phyloP scores from a whole-genome alignment of 176 grass and related monocot genomes.

The Raddia guianensis region DNA sequence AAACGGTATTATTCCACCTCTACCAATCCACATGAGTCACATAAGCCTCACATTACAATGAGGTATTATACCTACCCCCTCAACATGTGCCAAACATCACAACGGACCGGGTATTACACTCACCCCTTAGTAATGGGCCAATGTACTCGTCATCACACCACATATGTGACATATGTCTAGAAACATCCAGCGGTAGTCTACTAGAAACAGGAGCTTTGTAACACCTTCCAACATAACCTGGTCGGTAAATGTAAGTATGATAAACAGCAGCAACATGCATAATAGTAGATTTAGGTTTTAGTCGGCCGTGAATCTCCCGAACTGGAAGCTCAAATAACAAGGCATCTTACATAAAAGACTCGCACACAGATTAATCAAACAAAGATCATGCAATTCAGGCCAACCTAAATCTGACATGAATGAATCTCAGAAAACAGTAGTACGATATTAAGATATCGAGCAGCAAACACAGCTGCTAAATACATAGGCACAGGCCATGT shows the following conservation, averaged over 20 bases:
- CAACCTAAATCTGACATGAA: conserved; percentile 32
- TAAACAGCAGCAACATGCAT: background rate
- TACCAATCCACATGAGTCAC: too few species aligned
- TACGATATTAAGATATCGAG: background rate
- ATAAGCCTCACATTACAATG: too few species aligned
- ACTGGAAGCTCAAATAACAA: background rate
- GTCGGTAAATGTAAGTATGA: background rate
- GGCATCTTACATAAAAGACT: background rate
- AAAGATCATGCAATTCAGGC: conserved; percentile 1
- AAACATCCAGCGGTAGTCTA: too few species aligned
- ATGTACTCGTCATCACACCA: too few species aligned
- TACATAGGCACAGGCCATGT: conserved; percentile 35
- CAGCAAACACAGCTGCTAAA: conserved; percentile 14
- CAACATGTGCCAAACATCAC: too few species aligned
- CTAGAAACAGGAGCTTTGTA: too few species aligned
- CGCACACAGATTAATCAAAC: background rate
- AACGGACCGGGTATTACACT: too few species aligned
- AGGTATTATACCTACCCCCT: too few species aligned
- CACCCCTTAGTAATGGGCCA: too few species aligned
- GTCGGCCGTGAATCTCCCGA: background rate
- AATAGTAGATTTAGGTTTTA: background rate
- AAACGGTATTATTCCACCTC: too few species aligned
- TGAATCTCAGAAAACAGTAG: conserved; percentile 15
- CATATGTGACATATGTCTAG: too few species aligned
- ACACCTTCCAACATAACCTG: background rate